Evolutionary conservation across 306 rosid species (phyloP), one percentile per base, ranked within the genome.

Genomic region (Cicer chorassanicum): DNA sequence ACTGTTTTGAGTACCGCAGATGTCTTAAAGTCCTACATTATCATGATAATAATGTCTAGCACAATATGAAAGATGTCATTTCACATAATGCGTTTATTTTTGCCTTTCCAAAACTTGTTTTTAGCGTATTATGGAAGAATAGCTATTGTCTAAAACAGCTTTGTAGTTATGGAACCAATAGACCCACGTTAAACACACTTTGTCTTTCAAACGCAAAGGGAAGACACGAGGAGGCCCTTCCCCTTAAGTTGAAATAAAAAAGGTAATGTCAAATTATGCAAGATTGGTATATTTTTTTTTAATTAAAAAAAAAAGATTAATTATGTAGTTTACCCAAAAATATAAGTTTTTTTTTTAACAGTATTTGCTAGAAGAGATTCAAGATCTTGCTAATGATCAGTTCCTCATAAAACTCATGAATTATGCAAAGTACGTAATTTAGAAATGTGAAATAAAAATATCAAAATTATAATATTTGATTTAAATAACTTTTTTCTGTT

Each of bases 71-170:
- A 24, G 51, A 76, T 45, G 78, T 79, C 78, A 59, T 78, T 80
- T 80, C 85, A 70, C 29, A 70, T 64, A 62, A 77, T 76, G 74
- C 54, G 56, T 68, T 80, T 84, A 61, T 80, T 76, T 79, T 39
- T 55, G 66, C 73, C 78, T 80, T 72, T 82, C 39, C 45, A 11
- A 72, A 65, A 55, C 76, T 86, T 84, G 83, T 78, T 72, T 84
- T 74, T 76, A 70, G 73, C 80, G 76, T 73, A 70, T 78, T 9
- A 60, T 57, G 41, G 67, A 83, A 78, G 54, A 29, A 29, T 40
- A 46, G 43, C 46, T 51, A 57, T 55, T 66, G 54, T 72, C 72
- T 21, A 2, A 65, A 65, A 38, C 79, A 65, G 79, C 65, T 50
- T 56, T 45, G 74, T 59, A 49, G 61, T 49, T 21, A 53, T 49